These are phyloP conservation scores for Myrica gale DNA, from an alignment of 306 rosid species.

Conservation along the genomic window DNA sequence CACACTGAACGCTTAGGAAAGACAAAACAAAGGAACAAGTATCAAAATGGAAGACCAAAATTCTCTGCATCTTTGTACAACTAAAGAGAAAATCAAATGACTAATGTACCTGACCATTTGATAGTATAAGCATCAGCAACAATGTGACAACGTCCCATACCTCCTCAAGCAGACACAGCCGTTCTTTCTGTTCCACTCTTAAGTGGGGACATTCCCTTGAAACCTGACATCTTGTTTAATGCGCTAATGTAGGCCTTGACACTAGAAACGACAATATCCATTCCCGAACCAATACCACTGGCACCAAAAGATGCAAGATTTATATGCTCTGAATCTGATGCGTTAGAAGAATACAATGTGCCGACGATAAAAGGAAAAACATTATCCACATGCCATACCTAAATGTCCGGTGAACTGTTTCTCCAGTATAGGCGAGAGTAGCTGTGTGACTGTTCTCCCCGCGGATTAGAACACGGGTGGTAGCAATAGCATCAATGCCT, in stretches of 20 bases:
- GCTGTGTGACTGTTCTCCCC: conserved; percentile 40
- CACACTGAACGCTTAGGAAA: not conserved
- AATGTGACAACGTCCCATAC: conserved; percentile 1
- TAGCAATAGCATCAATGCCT: conserved; percentile 98
- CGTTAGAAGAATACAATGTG: conserved; percentile 18
- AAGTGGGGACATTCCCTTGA: conserved; percentile 35
- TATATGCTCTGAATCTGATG: not conserved
- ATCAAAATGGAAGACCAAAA: not conserved
- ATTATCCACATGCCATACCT: conserved; percentile 43
- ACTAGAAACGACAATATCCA: conserved; percentile 96
- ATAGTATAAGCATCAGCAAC: not conserved
- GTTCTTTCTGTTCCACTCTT: conserved; percentile 32
- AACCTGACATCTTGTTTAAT: conserved; percentile 81
- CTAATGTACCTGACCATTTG: not conserved
- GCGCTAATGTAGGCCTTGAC: conserved; percentile 91
- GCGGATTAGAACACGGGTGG: conserved; percentile 78
- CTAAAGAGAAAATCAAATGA: not conserved
- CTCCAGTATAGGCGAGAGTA: conserved; percentile 59
- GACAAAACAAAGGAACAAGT: too few relatives aligned
- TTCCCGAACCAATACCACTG: conserved; percentile 87
- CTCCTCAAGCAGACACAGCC: conserved; percentile 33
- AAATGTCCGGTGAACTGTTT: conserved; percentile 64
- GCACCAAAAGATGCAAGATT: conserved; percentile 10
- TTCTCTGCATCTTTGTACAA: not conserved
- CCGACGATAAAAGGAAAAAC: conserved; percentile 9